Evolutionary conservation across 1,284 basidiomycete species (phyloP), one percentile per base, ranked within the genome.

Genomic region (Ustilago crameri): DNA sequence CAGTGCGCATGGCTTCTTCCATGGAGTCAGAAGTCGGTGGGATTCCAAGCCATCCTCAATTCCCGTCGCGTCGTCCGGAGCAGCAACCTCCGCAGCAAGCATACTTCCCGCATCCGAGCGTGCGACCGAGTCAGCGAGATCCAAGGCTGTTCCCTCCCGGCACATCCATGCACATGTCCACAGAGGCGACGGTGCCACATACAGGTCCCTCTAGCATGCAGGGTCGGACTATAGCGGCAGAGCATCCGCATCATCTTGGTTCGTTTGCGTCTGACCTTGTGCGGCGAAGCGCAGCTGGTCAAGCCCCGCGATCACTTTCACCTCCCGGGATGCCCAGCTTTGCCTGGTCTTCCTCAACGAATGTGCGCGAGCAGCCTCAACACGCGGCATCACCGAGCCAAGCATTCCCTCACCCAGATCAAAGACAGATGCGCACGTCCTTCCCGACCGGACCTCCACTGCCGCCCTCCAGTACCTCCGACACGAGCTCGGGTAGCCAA

Each of bases 351-450:
- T 20, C 23, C 18, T 40, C 50, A 18, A 26, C 30, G 15, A 51
- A 20, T 17, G n/a, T 23, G 14, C 20, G 27, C 15, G 35, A 46
- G 12, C 30, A 30, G 7, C 9, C 23, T 30, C 49, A 41, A 1
- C 17, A 8, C 5, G 17, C 38, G 9, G 3, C 22, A 15, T n/a
- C 32, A 23, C 40, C 49, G 3, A 32, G 8, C n/a, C 37, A 47
- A 12, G 30, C 35, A 7, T 43, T 48, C 18, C 50, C 45, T 10
- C 50, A 52, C 17, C 57, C 57, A n/a, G 57, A 52, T 17, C 30
- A 30, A 9, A 20, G 32, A 35, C 30, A 47, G 27, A 18, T 47
- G 27, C 50, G 38, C 1, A 14, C 40, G 14, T 22, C 38, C 7
- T 32, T 47, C 26, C 51, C 51, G 8, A 14, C 47, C 12, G 51